Conservation (phyloP, 139 green algal species). For the Closterium sp. region DNA sequence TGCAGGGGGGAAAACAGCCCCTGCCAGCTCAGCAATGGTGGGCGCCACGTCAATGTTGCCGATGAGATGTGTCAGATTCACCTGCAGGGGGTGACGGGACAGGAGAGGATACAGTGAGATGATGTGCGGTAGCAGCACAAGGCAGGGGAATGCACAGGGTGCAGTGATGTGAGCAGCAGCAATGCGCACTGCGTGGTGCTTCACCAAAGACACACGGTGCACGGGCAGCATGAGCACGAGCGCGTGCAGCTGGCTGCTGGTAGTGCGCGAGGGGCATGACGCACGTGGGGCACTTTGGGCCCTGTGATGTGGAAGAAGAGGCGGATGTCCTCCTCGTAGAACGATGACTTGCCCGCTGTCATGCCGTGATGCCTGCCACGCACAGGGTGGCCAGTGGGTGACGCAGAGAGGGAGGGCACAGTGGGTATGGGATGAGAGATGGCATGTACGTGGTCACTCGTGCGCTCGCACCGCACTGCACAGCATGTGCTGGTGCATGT, state of each 20-base stretch:
- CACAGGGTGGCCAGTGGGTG: too few species aligned
- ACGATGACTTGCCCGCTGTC: background rate
- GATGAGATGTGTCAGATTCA: background rate
- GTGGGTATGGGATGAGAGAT: too few species aligned
- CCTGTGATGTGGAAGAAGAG: constrained; percentile 1
- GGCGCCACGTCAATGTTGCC: constrained; percentile 7
- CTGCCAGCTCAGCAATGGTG: constrained; percentile 1
- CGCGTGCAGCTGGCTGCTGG: too few species aligned
- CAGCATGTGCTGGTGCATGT: too few species aligned
- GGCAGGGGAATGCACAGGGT: background rate
- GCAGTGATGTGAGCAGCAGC: too few species aligned
- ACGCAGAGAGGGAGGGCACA: too few species aligned
- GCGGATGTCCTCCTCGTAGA: background rate
- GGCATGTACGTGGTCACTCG: too few species aligned
- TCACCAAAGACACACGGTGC: too few species aligned
- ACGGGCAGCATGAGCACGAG: too few species aligned
- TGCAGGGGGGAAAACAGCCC: background rate
- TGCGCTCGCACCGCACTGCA: too few species aligned
- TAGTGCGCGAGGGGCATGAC: background rate
- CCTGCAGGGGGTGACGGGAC: background rate
- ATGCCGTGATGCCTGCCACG: background rate
- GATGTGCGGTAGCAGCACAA: background rate
- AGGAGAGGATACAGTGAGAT: background rate
- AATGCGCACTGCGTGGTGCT: too few species aligned
- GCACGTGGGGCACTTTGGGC: background rate